Base-by-base conservation (phyloP, 2,329 filamentous ascomycete genomes). In the Arthroderma sp. region DNA sequence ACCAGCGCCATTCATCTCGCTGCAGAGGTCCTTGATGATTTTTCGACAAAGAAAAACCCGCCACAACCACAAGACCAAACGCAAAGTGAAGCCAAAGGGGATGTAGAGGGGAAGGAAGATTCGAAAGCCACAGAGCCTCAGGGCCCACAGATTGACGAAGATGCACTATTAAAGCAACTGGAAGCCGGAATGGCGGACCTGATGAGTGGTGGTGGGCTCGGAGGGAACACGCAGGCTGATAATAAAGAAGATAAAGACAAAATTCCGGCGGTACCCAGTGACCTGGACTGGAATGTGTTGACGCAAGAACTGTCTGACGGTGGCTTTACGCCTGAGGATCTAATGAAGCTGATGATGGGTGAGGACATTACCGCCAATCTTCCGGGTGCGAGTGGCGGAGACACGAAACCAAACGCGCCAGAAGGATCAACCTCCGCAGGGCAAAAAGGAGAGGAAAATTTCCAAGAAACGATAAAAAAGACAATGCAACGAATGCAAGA, bases 401-500 rank as follows among this genome's bases (percentile, higher is more conserved):
- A 55, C 34, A 22, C 15, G 15, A 22, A 22, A 22, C 15, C 15
- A 22, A 52, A 49, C 22, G 51, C 57, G 43, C 50, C 55, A 15
- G 52, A 5, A 51, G 43, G 44, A 4, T 49, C 58, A 11, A 45
- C 55, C 28, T 48, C 60, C 29, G 48, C 57, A 1, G 51, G 53
- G 28, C 45, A 53, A 3, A 50, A 57, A 37, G 22, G 45, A 34
- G 80, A 85, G 36, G 78, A 80, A 39, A 78, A 74, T 1, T 98
- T 98, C 63, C 86, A 93, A 59, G 87, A 94, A 48, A 94, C 85
- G 0, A 96, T 98, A 55, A 80, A 83, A 48, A 80, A 80, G 55
- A 96, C 91, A 0, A 95, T 98, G 83, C 85, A 93, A 65, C 83
- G 91, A 40, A 94, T 98, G 86, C 84, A 93, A 57, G 77, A 78